Base-by-base conservation (phyloP, 306 rosid species). In the Myrica gale region DNA sequence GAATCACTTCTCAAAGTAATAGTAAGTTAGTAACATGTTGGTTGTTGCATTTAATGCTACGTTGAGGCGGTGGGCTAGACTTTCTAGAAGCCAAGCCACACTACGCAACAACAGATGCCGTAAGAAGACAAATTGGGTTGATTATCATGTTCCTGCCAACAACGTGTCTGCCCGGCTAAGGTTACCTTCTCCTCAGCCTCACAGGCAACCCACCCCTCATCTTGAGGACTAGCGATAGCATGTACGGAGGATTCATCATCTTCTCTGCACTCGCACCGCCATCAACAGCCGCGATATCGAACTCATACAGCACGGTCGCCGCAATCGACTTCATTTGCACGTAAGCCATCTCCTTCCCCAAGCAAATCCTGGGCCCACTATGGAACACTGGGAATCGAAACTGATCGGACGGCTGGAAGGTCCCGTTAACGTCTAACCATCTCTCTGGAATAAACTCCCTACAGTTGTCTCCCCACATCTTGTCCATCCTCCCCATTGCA, bases 271-370 rank as follows among this genome's bases (percentile, higher is more conserved):
- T 51, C 43, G 26, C 74, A 65, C 78, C 78, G 0, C 78, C 74
- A 45, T 79, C 69, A 26, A 63, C 41, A 5, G 39, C 71, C 42
- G 45, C 16, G 2, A 90, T 41, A 57, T 83, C 85, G 78, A 86
- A 93, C 74, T 41, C 61, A 68, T 88, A 89, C 1, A 93, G 10
- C 32, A 90, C 76, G 0, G 90, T 63, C 1, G 96, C 95, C 0
- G 86, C 91, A 1, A 93, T 89, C 0, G 81, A 88, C 83, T 93
- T 93, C 98, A 93, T 93, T 81, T 93, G 98, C 78, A 88, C 86
- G 13, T 85, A 88, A 3, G 93, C 95, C 93, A 90, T 69, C 0
- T 90, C 95, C 15, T 89, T 90, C 1, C 98, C 97, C 0, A 93
- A 61, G 42, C 97, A 93, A 85, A 88, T 72, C 17, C 98, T 85